These are phyloP conservation scores for Coelastrella sp. DNA, from an alignment of 139 green algal genomes.

Conservation along the genomic window DNA sequence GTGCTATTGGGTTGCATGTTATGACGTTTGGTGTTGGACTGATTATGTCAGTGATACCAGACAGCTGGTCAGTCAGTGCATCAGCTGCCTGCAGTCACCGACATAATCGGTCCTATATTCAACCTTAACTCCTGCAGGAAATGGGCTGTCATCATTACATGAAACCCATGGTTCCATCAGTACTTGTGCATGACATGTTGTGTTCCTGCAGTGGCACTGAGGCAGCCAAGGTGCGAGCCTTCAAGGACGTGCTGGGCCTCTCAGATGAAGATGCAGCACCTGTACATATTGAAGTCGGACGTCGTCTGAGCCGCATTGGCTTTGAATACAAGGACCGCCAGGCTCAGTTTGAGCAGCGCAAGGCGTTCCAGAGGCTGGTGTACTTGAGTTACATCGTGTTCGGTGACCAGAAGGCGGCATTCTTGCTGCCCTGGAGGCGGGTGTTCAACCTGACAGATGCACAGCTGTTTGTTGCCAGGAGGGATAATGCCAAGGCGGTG, in stretches of 20 bases:
- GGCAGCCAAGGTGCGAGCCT: constrained; percentile 68
- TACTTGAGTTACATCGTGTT: constrained; percentile 93
- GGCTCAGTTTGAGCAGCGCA: constrained; percentile 76
- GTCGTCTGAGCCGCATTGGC: constrained; percentile 42
- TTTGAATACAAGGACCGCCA: constrained; percentile 56
- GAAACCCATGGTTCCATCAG: too few relatives aligned
- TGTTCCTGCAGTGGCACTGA: constrained; percentile 70
- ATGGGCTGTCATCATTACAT: too few relatives aligned
- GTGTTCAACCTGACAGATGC: constrained; percentile 93
- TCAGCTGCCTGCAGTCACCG: too few relatives aligned
- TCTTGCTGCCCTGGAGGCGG: constrained; percentile 94
- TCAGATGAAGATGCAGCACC: constrained; percentile 90
- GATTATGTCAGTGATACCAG: too few relatives aligned
- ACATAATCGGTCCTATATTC: too few relatives aligned
- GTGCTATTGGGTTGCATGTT: too few relatives aligned
- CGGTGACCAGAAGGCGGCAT: constrained; percentile 87
- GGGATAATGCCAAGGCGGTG: constrained; percentile 86
- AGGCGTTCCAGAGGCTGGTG: constrained; percentile 97
- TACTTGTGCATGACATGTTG: too few relatives aligned
- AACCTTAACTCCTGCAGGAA: too few relatives aligned
- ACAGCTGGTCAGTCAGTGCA: too few relatives aligned
- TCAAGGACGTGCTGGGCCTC: constrained; percentile 92
- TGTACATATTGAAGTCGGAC: constrained; percentile 89
- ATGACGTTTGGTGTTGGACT: too few relatives aligned
- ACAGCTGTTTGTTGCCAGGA: constrained; percentile 81